These are phyloP conservation scores for Boletellus ananas DNA, from an alignment of 768 basidiomycete genomes.

Conservation along the genomic window DNA sequence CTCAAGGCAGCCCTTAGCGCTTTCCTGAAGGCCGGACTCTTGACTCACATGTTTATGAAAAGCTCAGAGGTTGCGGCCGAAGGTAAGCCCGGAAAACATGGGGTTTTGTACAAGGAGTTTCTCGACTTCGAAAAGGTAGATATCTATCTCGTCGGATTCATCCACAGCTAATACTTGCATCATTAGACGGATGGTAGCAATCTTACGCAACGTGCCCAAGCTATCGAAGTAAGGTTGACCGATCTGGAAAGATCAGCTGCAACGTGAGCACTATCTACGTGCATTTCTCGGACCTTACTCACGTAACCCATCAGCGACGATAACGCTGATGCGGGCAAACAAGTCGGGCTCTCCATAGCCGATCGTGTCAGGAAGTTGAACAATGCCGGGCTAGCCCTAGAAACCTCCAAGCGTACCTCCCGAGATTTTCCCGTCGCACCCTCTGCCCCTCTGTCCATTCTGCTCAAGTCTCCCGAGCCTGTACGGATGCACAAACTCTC, in stretches of 20 bases:
- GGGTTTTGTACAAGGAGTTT: slow-evolving; percentile 60
- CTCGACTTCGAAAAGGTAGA: slow-evolving; percentile 62
- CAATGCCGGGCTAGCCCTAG: slow-evolving; percentile 63
- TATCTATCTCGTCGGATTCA: slow-evolving; percentile 13
- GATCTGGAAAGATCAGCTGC: slow-evolving; percentile 40
- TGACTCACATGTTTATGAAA: slow-evolving; percentile 57
- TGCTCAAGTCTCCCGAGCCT: slow-evolving; percentile 30
- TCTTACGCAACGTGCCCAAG: slow-evolving; percentile 39
- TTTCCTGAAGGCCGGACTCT: slow-evolving; percentile 57
- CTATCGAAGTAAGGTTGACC: slow-evolving; percentile 43
- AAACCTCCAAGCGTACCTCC: slow-evolving; percentile 54
- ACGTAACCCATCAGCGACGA: slow-evolving; percentile 14
- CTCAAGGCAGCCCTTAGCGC: slow-evolving; percentile 57
- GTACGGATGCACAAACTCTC: slow-evolving; percentile 39
- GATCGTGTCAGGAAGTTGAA: slow-evolving; percentile 77
- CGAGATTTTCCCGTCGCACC: slow-evolving; percentile 46
- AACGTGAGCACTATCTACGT: slow-evolving; percentile 22
- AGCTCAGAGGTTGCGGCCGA: slow-evolving; percentile 53
- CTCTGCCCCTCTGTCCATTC: slow-evolving; percentile 21
- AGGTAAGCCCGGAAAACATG: slow-evolving; percentile 46
- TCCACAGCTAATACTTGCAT: slow-evolving; percentile 11
- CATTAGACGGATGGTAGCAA: slow-evolving; percentile 37
- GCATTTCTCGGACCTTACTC: slow-evolving; percentile 6
- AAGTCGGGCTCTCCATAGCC: slow-evolving; percentile 67
- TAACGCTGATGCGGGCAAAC: slow-evolving; percentile 31